A percentile compares a stretch with the other conserved stretches of the same genome.
Evolutionary conservation across 352 stramenopile genomes (phyloP).

Genomic region (Phytopythium helicoides): DNA sequence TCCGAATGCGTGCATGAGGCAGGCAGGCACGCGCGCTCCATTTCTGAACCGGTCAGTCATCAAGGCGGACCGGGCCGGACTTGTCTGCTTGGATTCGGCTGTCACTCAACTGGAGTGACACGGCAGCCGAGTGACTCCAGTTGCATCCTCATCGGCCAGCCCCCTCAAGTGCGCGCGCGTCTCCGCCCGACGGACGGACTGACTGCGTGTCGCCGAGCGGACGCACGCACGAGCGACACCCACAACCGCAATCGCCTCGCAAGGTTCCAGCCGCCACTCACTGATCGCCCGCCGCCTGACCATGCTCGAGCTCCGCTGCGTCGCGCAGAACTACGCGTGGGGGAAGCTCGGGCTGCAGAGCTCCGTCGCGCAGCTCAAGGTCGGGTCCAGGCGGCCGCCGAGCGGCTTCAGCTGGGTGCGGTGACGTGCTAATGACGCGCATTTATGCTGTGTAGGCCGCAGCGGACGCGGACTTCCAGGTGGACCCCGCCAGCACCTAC

Average conservation of each 20-base stretch:
- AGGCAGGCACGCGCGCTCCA: neutral
- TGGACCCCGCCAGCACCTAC: constrained; percentile 53
- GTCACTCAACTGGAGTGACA: too few relatives aligned
- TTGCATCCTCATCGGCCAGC: too few relatives aligned
- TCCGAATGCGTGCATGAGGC: neutral
- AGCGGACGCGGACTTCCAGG: constrained; percentile 39
- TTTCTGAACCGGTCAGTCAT: neutral
- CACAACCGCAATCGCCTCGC: neutral
- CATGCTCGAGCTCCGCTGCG: constrained; percentile 81
- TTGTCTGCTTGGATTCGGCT: too few relatives aligned
- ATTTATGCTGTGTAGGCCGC: constrained; percentile 24
- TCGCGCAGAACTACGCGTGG: constrained; percentile 91
- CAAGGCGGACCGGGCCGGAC: neutral
- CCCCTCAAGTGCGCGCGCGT: too few relatives aligned
- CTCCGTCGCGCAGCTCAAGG: constrained; percentile 87
- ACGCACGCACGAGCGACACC: too few relatives aligned
- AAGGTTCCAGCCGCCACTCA: neutral
- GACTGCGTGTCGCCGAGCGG: too few relatives aligned
- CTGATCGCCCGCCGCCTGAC: neutral
- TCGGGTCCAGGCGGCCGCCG: constrained; percentile 9
- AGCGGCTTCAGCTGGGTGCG: neutral
- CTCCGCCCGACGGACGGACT: too few relatives aligned
- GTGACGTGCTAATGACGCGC: neutral
- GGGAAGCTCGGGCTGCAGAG: constrained; percentile 83
- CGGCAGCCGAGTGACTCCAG: too few relatives aligned